A percentile compares a stretch with the other conserved stretches of the same genome.
Conservation (phyloP, 306 rosid genomes). For the Cucurbita argyrosperma region DNA sequence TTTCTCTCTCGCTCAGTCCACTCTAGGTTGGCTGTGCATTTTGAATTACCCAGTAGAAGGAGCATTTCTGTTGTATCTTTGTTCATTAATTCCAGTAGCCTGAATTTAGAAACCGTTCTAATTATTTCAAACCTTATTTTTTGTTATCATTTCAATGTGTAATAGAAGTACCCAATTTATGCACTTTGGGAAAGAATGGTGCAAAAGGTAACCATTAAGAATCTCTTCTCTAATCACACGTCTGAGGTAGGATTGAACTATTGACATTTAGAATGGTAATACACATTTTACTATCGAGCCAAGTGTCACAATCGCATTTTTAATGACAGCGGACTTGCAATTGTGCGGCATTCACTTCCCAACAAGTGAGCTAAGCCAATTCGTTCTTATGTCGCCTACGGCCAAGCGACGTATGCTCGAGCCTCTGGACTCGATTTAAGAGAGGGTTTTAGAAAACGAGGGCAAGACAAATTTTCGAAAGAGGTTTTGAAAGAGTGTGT, state of each 20-base stretch:
- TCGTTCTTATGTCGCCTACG: too few species aligned
- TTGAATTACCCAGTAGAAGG: neutral
- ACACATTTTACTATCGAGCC: too few species aligned
- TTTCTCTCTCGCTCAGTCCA: neutral
- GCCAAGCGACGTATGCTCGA: too few species aligned
- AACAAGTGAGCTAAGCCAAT: too few species aligned
- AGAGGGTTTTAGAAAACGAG: too few species aligned
- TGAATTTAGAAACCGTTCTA: neutral
- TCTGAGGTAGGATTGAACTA: neutral
- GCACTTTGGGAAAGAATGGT: neutral
- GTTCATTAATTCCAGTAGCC: neutral
- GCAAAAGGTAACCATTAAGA: neutral
- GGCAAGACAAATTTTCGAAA: too few species aligned
- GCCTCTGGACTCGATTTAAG: too few species aligned
- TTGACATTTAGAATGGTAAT: neutral
- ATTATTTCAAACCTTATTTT: neutral
- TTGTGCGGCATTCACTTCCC: too few species aligned
- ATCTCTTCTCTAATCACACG: neutral
- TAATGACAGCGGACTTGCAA: too few species aligned
- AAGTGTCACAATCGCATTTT: too few species aligned
- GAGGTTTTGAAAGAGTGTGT: too few species aligned
- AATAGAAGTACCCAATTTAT: neutral
- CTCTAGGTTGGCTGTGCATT: neutral
- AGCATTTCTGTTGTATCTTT: conserved; percentile 5
- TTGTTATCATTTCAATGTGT: neutral